phyloP scores from a whole-genome alignment of 176 grass and related monocot species.

The Cenchrus americanus region DNA sequence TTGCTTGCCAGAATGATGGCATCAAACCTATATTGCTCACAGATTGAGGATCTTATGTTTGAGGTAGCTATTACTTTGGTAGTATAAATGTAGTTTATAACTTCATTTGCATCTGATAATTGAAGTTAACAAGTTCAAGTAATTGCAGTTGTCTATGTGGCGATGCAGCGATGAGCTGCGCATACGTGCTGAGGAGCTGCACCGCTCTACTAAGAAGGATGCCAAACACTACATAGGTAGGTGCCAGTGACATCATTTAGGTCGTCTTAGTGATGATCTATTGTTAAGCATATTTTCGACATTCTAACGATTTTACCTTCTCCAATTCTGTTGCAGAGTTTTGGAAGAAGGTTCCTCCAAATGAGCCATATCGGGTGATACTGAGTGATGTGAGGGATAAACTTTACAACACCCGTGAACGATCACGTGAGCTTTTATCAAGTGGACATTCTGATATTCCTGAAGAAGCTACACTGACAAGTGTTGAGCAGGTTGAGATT shows the following conservation, averaged over 20 bases:
- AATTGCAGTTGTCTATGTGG: slow-evolving; percentile 78
- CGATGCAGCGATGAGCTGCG: slow-evolving; percentile 76
- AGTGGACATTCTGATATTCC: slow-evolving; percentile 71
- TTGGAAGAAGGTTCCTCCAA: slow-evolving; percentile 85
- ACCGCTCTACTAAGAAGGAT: slow-evolving; percentile 74
- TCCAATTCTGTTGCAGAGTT: slow-evolving; percentile 54
- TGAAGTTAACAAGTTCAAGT: slow-evolving; percentile 24
- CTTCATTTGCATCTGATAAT: slow-evolving; percentile 5
- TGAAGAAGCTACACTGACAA: slow-evolving; percentile 61
- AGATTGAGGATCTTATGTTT: slow-evolving; percentile 93
- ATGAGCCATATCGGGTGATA: slow-evolving; percentile 77
- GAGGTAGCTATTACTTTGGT: slow-evolving; percentile 54
- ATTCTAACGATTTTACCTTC: slow-evolving; percentile 15
- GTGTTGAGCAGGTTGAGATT: slow-evolving; percentile 66
- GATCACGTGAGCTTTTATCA: slow-evolving; percentile 70
- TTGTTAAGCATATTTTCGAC: neutral
- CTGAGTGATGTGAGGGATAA: slow-evolving; percentile 84
- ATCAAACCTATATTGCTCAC: slow-evolving; percentile 69
- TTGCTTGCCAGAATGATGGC: slow-evolving; percentile 94
- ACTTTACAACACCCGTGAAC: slow-evolving; percentile 72
- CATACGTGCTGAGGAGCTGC: slow-evolving; percentile 62
- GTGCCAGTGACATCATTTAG: slow-evolving; percentile 14
- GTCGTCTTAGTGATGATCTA: neutral
- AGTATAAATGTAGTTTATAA: slow-evolving; percentile 5
- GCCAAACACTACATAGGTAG: slow-evolving; percentile 85